These are phyloP conservation scores for Colletotrichum noveboracense DNA, from an alignment of 2,329 filamentous ascomycete genomes.

Conservation along the genomic window DNA sequence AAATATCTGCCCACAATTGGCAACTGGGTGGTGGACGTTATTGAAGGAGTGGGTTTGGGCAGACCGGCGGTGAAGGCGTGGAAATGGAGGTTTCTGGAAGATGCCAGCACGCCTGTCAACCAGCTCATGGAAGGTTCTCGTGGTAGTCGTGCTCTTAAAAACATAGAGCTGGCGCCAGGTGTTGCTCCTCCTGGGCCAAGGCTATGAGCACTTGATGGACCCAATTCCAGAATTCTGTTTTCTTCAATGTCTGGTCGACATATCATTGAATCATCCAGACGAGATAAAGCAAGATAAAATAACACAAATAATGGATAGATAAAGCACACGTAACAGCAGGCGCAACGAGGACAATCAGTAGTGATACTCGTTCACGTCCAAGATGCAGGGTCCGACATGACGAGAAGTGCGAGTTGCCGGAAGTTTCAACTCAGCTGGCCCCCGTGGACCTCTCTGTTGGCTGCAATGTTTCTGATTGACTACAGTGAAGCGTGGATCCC, in stretches of 20 bases:
- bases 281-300: not conserved
- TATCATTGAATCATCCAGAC: not conserved
- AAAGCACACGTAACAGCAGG: not conserved
- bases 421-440: not conserved
- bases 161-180: not conserved
- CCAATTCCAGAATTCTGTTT: not conserved
- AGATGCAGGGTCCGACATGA: not conserved
- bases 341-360: not conserved
- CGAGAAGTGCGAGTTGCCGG: not conserved
- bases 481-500: not conserved
- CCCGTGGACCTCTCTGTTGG: not conserved
- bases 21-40: constrained; percentile 54
- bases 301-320: not conserved
- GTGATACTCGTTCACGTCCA: not conserved
- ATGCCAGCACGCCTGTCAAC: not conserved
- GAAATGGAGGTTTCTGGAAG: constrained; percentile 18
- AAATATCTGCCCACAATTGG: constrained; percentile 66
- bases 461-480: not conserved
- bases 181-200: not conserved
- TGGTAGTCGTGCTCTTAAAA: not conserved
- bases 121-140: not conserved
- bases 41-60: constrained; percentile 41
- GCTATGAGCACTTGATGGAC: not conserved
- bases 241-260: too few relatives aligned
- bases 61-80: constrained; percentile 25